A percentile compares a stretch with the other conserved stretches of the same genome.
Evolutionary conservation across 2,329 filamentous ascomycete species (phyloP).

Genomic region (Camillea tinctor): DNA sequence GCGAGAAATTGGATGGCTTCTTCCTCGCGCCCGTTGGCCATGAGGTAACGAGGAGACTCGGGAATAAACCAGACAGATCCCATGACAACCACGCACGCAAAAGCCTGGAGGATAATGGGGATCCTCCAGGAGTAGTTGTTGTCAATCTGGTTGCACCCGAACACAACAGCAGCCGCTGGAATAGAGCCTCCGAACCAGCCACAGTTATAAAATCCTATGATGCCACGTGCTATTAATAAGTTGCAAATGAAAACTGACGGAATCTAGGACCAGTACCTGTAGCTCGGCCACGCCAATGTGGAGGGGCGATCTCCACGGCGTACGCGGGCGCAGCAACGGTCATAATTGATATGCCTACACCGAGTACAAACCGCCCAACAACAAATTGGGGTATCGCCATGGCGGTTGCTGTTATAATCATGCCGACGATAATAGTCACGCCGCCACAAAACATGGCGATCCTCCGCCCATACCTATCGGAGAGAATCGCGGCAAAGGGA

Average conservation of each 20-base stretch:
- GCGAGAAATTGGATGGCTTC: conserved; percentile 41
- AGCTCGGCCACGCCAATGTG: conserved; percentile 50
- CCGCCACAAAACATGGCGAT: conserved; percentile 45
- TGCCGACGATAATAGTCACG: conserved; percentile 44
- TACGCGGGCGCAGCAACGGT: conserved; percentile 49
- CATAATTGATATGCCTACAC: conserved; percentile 47
- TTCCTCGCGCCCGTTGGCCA: conserved; percentile 39
- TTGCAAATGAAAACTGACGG: neutral
- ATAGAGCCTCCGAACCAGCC: conserved; percentile 53
- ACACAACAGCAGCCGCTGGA: conserved; percentile 49
- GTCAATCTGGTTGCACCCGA: conserved; percentile 43
- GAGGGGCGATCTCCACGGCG: conserved; percentile 46
- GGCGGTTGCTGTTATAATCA: conserved; percentile 41
- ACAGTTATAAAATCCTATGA: conserved; percentile 48
- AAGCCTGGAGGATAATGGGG: conserved; percentile 46
- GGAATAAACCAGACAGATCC: conserved; percentile 38
- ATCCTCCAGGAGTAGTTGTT: conserved; percentile 50
- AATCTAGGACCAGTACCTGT: conserved; percentile 27
- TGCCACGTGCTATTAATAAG: conserved; percentile 4
- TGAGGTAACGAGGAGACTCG: conserved; percentile 42
- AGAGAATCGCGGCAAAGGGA: conserved; percentile 43
- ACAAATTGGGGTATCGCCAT: conserved; percentile 40
- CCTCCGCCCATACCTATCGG: conserved; percentile 44
- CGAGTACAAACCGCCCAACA: conserved; percentile 47
- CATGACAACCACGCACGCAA: conserved; percentile 43